phyloP scores from a whole-genome alignment of 192 early-diverging fungal species.

The Backusella liffmaniae region DNA sequence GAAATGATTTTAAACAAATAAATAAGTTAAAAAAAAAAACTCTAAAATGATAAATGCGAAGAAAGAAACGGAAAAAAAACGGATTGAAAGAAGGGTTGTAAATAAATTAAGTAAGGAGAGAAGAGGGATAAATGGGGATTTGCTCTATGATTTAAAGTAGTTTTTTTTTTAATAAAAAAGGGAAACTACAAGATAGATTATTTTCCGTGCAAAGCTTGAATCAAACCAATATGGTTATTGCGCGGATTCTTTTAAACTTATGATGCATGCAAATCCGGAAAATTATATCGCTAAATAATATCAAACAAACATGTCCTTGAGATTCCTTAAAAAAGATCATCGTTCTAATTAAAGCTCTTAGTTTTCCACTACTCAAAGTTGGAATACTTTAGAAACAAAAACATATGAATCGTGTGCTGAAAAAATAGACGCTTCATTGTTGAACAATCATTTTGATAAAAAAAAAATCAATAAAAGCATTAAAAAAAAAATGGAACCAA shows the following conservation, averaged over 20 bases:
- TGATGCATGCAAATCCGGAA: no score
- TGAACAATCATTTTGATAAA: no score
- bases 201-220: neutral
- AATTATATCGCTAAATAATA: no score
- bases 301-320: no score
- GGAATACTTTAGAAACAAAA: no score
- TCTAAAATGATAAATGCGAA: neutral
- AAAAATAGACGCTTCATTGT: no score
- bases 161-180: neutral
- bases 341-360: no score
- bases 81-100: neutral
- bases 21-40: neutral
- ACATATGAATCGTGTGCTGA: no score
- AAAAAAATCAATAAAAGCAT: no score
- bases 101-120: neutral
- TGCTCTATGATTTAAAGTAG: neutral
- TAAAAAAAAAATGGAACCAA: no score
- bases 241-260: neutral
- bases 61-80: neutral
- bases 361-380: no score
- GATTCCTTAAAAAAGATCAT: no score
- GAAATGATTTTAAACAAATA: neutral
- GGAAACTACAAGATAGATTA: neutral
- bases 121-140: neutral
- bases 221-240: neutral